Evolutionary conservation across 1,284 basidiomycete species (phyloP).

Genomic region (Hypsizygus ulmarius): DNA sequence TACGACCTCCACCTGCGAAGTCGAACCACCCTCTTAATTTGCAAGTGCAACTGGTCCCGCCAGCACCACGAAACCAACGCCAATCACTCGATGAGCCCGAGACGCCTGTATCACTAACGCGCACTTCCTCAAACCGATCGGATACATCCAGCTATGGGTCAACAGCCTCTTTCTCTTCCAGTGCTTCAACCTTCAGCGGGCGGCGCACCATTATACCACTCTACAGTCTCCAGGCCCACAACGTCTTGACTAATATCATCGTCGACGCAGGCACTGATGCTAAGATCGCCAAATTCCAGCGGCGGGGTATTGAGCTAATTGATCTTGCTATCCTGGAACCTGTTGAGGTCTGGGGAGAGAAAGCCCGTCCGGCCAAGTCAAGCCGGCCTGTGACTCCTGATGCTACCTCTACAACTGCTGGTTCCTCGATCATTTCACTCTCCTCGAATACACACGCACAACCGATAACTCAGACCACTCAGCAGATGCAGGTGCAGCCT

Average conservation of each 20-base stretch:
- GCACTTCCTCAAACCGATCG: slow-evolving; percentile 42
- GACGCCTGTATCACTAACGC: slow-evolving; percentile 29
- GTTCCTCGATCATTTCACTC: slow-evolving; percentile 40
- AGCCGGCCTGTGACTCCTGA: slow-evolving; percentile 23
- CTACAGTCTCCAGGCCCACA: slow-evolving; percentile 92
- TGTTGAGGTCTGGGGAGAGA: slow-evolving; percentile 69
- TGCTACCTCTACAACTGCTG: slow-evolving; percentile 26
- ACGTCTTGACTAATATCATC: slow-evolving; percentile 88
- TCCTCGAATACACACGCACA: slow-evolving; percentile 28
- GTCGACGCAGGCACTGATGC: slow-evolving; percentile 94
- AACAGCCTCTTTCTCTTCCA: slow-evolving; percentile 54
- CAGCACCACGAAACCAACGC: slow-evolving; percentile 23
- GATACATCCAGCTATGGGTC: slow-evolving; percentile 39
- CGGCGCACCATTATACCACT: slow-evolving; percentile 85
- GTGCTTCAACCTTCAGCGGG: slow-evolving; percentile 48
- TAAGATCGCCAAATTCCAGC: slow-evolving; percentile 88
- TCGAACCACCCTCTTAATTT: slow-evolving; percentile 88
- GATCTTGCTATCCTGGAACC: slow-evolving; percentile 79
- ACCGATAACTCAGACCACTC: slow-evolving; percentile 6
- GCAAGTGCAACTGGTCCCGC: slow-evolving; percentile 79
- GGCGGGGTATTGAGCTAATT: slow-evolving; percentile 80
- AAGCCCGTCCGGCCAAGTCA: slow-evolving; percentile 3
- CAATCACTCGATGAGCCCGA: slow-evolving; percentile 28
- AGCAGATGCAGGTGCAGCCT: neutral
- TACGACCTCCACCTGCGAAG: slow-evolving; percentile 80